phyloP scores from a whole-genome alignment of 768 basidiomycete species.

The Boletus subparvulus region DNA sequence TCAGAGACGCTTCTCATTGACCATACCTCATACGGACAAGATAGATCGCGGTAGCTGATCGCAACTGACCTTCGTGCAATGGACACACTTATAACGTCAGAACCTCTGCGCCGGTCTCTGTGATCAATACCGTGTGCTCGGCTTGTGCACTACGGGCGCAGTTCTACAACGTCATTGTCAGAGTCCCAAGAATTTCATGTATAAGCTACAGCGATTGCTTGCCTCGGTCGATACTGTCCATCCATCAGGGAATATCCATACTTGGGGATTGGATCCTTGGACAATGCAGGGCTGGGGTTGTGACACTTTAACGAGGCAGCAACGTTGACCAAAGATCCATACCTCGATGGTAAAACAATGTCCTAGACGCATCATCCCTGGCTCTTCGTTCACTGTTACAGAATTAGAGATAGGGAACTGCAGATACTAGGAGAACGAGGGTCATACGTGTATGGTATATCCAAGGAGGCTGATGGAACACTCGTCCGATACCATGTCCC shows the following conservation, averaged over 20 bases:
- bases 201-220: constrained; percentile 16
- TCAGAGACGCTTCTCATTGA: no score
- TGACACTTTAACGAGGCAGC: not conserved
- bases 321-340: constrained; percentile 3
- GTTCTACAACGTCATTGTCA: constrained; percentile 44
- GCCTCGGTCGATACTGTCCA: constrained; percentile 94
- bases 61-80: not conserved
- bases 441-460: constrained; percentile 71
- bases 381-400: constrained; percentile 74
- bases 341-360: constrained; percentile 95
- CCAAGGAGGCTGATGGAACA: constrained; percentile 82
- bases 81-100: constrained; percentile 47
- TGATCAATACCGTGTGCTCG: constrained; percentile 88
- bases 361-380: constrained; percentile 77
- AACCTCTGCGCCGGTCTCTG: constrained; percentile 73
- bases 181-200: not conserved
- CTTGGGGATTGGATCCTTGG: constrained; percentile 65
- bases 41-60: no score
- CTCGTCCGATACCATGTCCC: constrained; percentile 84
- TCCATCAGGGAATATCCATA: constrained; percentile 85
- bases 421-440: not conserved
- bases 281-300: constrained; percentile 64
- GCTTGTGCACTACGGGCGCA: constrained; percentile 82
- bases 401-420: not conserved
- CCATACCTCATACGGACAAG: not conserved